Evolutionary conservation across 768 basidiomycete genomes (phyloP).

Genomic region (Rhodotorula diobovata): DNA sequence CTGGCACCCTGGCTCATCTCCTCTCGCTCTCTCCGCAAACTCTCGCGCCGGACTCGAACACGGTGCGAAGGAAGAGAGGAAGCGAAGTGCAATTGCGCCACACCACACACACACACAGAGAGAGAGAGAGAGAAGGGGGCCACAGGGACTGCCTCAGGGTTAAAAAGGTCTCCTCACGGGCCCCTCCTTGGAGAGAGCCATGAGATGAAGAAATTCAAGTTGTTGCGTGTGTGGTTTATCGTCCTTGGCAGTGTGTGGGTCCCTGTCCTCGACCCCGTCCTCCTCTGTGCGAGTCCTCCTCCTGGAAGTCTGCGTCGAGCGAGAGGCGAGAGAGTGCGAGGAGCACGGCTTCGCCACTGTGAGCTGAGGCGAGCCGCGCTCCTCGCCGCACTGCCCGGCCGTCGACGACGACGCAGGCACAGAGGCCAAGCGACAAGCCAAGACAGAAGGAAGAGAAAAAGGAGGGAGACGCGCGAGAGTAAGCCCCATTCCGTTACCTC

Average conservation of each 20-base stretch:
- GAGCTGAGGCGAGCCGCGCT: slow-evolving; percentile 13
- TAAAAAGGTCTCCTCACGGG: slow-evolving; percentile 25
- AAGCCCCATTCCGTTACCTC: slow-evolving; percentile 39
- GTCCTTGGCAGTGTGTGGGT: slow-evolving; percentile 1
- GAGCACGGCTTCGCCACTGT: background rate
- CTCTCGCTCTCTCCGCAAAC: too few relatives aligned
- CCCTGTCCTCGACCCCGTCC: too few relatives aligned
- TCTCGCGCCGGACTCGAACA: too few relatives aligned
- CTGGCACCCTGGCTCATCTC: too few relatives aligned
- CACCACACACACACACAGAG: background rate
- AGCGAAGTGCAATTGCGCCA: background rate
- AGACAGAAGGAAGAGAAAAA: background rate
- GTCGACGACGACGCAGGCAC: too few relatives aligned
- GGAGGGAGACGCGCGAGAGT: slow-evolving; percentile 36
- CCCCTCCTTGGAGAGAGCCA: background rate
- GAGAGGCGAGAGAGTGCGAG: background rate
- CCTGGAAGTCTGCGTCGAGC: background rate
- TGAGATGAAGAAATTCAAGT: slow-evolving; percentile 35
- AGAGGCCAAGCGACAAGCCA: background rate
- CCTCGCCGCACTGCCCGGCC: background rate
- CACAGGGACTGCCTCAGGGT: slow-evolving; percentile 29
- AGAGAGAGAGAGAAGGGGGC: background rate
- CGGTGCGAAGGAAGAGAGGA: background rate
- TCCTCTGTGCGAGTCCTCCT: background rate
- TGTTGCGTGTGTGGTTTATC: slow-evolving; percentile 15